These are phyloP conservation scores for Kwoniella dendrophila DNA, from an alignment of 768 basidiomycete species.

Conservation along the genomic window DNA sequence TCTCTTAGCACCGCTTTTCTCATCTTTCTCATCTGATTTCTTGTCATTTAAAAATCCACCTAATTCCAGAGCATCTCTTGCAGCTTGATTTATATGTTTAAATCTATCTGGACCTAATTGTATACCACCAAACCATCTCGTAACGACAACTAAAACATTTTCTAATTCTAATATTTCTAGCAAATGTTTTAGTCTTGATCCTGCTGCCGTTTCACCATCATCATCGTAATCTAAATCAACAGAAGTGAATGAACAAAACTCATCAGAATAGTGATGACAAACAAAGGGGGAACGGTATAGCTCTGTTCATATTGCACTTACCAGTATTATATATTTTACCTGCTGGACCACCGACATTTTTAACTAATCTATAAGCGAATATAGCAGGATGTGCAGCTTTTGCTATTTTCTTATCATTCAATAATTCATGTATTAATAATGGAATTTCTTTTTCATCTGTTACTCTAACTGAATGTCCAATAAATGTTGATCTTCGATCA, in stretches of 20 bases:
- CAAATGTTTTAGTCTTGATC: slow-evolving; percentile 83
- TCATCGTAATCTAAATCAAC: slow-evolving; percentile 78
- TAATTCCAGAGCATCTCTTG: slow-evolving; percentile 81
- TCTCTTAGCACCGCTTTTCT: slow-evolving; percentile 39
- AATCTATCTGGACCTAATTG: slow-evolving; percentile 78
- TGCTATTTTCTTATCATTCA: slow-evolving; percentile 56
- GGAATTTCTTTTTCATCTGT: slow-evolving; percentile 73
- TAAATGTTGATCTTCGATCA: slow-evolving; percentile 81
- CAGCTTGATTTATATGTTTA: slow-evolving; percentile 90
- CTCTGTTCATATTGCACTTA: slow-evolving; percentile 61
- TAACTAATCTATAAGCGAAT: slow-evolving; percentile 47
- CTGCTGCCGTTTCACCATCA: slow-evolving; percentile 91
- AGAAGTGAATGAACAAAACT: too few relatives aligned
- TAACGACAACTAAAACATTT: slow-evolving; percentile 85
- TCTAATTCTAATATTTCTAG: slow-evolving; percentile 75
- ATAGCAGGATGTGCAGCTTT: slow-evolving; percentile 48
- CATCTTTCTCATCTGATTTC: slow-evolving; percentile 58
- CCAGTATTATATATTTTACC: slow-evolving; percentile 34
- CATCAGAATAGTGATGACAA: too few relatives aligned
- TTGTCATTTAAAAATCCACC: slow-evolving; percentile 79
- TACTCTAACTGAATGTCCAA: slow-evolving; percentile 81
- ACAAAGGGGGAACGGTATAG: background rate
- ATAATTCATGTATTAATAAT: slow-evolving; percentile 50
- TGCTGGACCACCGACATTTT: slow-evolving; percentile 49
- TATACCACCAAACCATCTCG: slow-evolving; percentile 90